Evolutionary conservation across 2,329 filamentous ascomycete genomes (phyloP).

Genomic region (Trichoderma simmonsii): DNA sequence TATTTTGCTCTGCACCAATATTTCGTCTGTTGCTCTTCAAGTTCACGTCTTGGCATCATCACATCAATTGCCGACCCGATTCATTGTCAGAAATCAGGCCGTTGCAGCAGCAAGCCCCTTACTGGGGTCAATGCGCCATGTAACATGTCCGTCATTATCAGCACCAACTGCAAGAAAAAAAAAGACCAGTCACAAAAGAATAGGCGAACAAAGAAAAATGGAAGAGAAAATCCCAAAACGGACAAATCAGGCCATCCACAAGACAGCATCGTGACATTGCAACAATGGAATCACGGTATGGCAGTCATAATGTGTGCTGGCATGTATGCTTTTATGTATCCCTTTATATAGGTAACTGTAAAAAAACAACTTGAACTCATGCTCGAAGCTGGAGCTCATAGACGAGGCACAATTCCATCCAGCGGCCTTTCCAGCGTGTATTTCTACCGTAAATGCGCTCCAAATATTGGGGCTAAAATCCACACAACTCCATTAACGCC

Average conservation of each 20-base stretch:
- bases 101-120: neutral
- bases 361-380: neutral
- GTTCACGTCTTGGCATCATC: neutral
- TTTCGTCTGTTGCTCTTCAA: neutral
- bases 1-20: neutral
- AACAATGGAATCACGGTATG: neutral
- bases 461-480: constrained; percentile 2
- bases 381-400: neutral
- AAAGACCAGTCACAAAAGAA: neutral
- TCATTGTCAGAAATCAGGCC: neutral
- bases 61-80: neutral
- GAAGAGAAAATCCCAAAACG: neutral
- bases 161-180: neutral
- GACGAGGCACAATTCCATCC: neutral
- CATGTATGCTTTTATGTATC: constrained; percentile 1
- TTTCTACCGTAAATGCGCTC: constrained; percentile 1
- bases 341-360: constrained; percentile 13
- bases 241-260: neutral
- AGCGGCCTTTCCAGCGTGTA: neutral
- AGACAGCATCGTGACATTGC: neutral
- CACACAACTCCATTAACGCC: constrained; percentile 31
- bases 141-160: neutral
- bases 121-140: constrained; percentile 7
- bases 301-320: neutral
- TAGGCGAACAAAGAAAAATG: neutral